Conservation (phyloP, 805 yeast genomes). For the Hermanozyma aechmeae region DNA sequence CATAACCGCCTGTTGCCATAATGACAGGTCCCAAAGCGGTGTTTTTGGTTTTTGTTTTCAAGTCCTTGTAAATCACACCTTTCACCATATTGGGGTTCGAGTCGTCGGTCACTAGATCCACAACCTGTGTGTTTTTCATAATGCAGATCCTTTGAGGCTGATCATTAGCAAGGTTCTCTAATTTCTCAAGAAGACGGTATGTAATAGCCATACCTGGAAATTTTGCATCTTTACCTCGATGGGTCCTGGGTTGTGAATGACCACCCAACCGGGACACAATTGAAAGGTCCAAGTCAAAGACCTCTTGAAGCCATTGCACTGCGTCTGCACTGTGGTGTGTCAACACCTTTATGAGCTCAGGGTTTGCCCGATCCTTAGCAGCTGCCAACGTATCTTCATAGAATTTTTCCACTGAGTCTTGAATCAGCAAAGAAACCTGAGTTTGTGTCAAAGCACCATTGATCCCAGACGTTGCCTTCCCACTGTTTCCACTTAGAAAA, state of each 20-base stretch:
- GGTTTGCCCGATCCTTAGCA: slow-evolving; percentile 52
- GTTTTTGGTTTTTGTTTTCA: slow-evolving; percentile 19
- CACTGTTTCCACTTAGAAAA: slow-evolving; percentile 55
- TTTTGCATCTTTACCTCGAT: slow-evolving; percentile 60
- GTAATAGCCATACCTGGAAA: slow-evolving; percentile 64
- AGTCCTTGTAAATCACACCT: slow-evolving; percentile 20
- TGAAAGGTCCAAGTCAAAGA: slow-evolving; percentile 52
- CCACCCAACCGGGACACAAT: slow-evolving; percentile 76
- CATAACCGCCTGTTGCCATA: slow-evolving; percentile 59
- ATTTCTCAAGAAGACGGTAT: slow-evolving; percentile 39
- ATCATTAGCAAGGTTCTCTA: slow-evolving; percentile 36
- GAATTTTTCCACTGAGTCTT: slow-evolving; percentile 53
- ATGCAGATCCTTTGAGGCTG: slow-evolving; percentile 32
- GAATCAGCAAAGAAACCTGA: slow-evolving; percentile 39
- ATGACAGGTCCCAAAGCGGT: slow-evolving; percentile 47
- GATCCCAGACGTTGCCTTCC: slow-evolving; percentile 61
- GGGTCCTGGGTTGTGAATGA: slow-evolving; percentile 73
- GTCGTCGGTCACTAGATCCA: slow-evolving; percentile 31
- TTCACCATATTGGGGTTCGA: neutral
- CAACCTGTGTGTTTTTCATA: slow-evolving; percentile 18
- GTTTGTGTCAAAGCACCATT: slow-evolving; percentile 65
- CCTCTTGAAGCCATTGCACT: slow-evolving; percentile 62
- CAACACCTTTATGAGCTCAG: slow-evolving; percentile 48
- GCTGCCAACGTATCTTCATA: slow-evolving; percentile 59
- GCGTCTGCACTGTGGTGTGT: slow-evolving; percentile 58